Evolutionary conservation across 1,284 basidiomycete species (phyloP), one percentile per base, ranked within the genome.

Genomic region (Trametes pubescens): DNA sequence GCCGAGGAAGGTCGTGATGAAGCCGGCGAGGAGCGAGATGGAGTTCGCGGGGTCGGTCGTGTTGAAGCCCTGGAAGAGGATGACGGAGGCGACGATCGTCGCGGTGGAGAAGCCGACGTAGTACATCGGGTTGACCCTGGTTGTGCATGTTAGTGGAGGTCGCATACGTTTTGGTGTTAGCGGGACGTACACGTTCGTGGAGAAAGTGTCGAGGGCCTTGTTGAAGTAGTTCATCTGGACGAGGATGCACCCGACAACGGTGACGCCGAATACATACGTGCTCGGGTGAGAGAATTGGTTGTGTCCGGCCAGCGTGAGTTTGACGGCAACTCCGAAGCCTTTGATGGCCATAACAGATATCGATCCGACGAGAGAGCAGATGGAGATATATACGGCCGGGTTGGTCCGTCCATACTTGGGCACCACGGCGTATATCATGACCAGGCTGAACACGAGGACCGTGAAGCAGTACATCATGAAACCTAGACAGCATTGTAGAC

Each of bases 191-290:
- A 99, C 94, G 75, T 99, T 99, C 49, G 97, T 99, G 5, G 95
- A 96, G 79, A 99, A 99, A 1, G 91, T 94, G 75, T 99, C 97
- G 58, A 99, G 85, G 0, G 97, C 98, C 76, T 98, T 98, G 84
- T 99, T 99, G 81, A 99, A 98, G 82, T 98, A 99, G 81, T 98
- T 97, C 94, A 98, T 96, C 80, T 98, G 96, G 1, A 98, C 88
- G 57, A 98, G 75, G 73, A 99, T 99, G 79, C 95, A 99, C 2
- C 89, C 81, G 1, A 86, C 86, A 4, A 96, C 92, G 37, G 95
- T 88, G 57, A 95, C 84, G 47, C 89, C 94, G 73, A 99, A 98
- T 51, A 98, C 87, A 77, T 98, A 99, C 13, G 98, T 99, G 75
- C 93, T 95, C 35, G 93, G 89, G 76, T 97, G 94, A 1, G 91